These are phyloP conservation scores for Ascochyta rabiei DNA, from an alignment of 2,329 filamentous ascomycete species.

Conservation along the genomic window DNA sequence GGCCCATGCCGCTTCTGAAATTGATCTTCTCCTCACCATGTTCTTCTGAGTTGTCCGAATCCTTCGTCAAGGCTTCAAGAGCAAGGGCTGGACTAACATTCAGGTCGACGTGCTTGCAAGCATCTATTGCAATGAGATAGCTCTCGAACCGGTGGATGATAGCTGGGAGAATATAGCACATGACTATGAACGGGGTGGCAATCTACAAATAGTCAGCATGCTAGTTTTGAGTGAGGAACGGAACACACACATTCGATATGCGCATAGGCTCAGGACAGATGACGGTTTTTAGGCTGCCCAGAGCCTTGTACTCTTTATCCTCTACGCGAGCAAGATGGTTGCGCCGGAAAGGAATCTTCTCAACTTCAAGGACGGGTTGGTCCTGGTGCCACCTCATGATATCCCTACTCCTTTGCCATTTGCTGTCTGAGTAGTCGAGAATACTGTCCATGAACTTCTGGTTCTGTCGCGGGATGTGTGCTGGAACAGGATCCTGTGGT, in stretches of 20 bases:
- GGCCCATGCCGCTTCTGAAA: constrained; percentile 84
- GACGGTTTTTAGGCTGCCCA: constrained; percentile 62
- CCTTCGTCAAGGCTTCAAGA: constrained; percentile 90
- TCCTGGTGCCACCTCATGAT: constrained; percentile 60
- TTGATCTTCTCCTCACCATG: constrained; percentile 71
- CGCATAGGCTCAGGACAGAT: constrained; percentile 78
- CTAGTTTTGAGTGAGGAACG: background rate
- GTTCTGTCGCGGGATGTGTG: constrained; percentile 52
- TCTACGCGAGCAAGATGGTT: constrained; percentile 75
- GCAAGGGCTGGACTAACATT: constrained; percentile 71
- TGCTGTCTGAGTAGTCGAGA: constrained; percentile 81
- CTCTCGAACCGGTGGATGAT: constrained; percentile 85
- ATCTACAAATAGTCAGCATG: constrained; percentile 59
- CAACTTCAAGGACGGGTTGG: constrained; percentile 82
- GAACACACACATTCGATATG: constrained; percentile 72
- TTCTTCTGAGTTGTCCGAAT: constrained; percentile 83
- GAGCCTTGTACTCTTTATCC: constrained; percentile 59
- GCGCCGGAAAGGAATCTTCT: constrained; percentile 75
- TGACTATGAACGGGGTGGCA: constrained; percentile 70
- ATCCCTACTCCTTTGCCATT: constrained; percentile 67
- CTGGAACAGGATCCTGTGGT: constrained; percentile 69
- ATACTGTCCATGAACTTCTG: constrained; percentile 62
- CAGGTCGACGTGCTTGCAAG: constrained; percentile 69
- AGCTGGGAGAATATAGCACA: constrained; percentile 78
- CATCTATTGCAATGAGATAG: constrained; percentile 79